Evolutionary conservation across 805 yeast species (phyloP).

Genomic region (Kuraishia floccosa): DNA sequence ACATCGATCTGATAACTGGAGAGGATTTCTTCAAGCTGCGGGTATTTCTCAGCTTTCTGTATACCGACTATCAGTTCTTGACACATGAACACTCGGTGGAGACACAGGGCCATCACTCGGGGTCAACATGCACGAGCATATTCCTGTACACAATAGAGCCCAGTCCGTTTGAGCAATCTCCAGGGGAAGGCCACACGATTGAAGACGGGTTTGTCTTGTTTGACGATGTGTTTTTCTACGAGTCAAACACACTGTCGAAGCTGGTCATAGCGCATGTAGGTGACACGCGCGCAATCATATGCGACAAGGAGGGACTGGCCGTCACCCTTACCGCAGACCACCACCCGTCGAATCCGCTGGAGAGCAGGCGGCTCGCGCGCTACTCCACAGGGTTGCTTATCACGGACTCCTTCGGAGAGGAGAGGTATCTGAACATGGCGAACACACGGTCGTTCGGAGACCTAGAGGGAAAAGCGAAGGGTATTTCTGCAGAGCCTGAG

Average conservation of each 20-base stretch:
- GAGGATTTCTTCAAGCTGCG: slow-evolving; percentile 51
- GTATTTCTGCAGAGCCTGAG: slow-evolving; percentile 91
- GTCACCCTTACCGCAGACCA: slow-evolving; percentile 71
- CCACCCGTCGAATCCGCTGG: slow-evolving; percentile 79
- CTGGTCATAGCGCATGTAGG: slow-evolving; percentile 85
- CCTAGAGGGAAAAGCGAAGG: slow-evolving; percentile 63
- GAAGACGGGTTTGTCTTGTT: slow-evolving; percentile 3
- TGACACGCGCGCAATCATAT: slow-evolving; percentile 79
- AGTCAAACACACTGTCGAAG: slow-evolving; percentile 52
- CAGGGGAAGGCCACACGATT: background rate
- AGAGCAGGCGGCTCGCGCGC: slow-evolving; percentile 57
- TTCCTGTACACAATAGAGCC: slow-evolving; percentile 19
- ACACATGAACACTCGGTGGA: slow-evolving; percentile 15
- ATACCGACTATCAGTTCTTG: slow-evolving; percentile 54
- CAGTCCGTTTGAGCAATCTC: slow-evolving; percentile 13
- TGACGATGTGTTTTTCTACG: slow-evolving; percentile 39
- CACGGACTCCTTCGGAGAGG: slow-evolving; percentile 91
- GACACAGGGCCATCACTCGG: slow-evolving; percentile 16
- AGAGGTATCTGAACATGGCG: slow-evolving; percentile 67
- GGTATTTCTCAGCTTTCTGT: slow-evolving; percentile 51
- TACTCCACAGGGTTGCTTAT: slow-evolving; percentile 52
- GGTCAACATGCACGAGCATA: slow-evolving; percentile 23
- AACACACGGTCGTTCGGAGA: slow-evolving; percentile 96
- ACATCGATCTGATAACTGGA: slow-evolving; percentile 5
- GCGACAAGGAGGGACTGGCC: slow-evolving; percentile 73